Evolutionary conservation across 1,284 basidiomycete genomes (phyloP), one percentile per base, ranked within the genome.

Genomic region (Malassezia psittaci): DNA sequence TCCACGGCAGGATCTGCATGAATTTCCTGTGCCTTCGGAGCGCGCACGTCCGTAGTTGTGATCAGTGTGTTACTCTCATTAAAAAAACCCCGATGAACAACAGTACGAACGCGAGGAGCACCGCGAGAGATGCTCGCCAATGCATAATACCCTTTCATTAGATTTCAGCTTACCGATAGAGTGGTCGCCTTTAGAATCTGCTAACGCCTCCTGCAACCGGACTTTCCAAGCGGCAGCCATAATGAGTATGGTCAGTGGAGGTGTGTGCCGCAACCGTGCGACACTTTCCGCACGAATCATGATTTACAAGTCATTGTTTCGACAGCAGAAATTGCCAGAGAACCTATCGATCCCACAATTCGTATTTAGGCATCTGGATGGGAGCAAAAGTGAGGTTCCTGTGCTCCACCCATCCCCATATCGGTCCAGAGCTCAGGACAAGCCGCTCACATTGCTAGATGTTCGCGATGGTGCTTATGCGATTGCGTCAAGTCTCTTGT

Each of bases 291-390:
- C 18, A 29, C 36, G 7, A 0, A 63, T 54, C 39, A 65, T 64
- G 63, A 54, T 65, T 41, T 64, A 65, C 57, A 60, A 56, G 19
- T 67, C 67, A 54, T 60, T 60, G n/a, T 56, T 53, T 32, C 55
- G 60, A 44, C 7, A 29, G 3, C 57, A 67, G 44, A 53, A 52
- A 29, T 41, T 64, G 12, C 67, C 67, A 13, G 46, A 52, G 43
- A 47, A 61, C 57, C 51, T 61, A 33, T 57, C 62, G 21, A 55
- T 69, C 6, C 67, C 65, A 37, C 47, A 65, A 44, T 69, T 69
- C 51, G 56, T 69, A 37, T 35, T 64, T 60, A 60, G 62, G 54
- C 53, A 63, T 35, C 57, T 42, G 47, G 60, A 40, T 61, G 47
- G 50, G 11, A 50, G 59, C 24, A 58, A 48, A 9, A 59, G 60